These are phyloP conservation scores for Plectosphaerella sp. DNA, from an alignment of 2,329 filamentous ascomycete genomes.

Conservation along the genomic window DNA sequence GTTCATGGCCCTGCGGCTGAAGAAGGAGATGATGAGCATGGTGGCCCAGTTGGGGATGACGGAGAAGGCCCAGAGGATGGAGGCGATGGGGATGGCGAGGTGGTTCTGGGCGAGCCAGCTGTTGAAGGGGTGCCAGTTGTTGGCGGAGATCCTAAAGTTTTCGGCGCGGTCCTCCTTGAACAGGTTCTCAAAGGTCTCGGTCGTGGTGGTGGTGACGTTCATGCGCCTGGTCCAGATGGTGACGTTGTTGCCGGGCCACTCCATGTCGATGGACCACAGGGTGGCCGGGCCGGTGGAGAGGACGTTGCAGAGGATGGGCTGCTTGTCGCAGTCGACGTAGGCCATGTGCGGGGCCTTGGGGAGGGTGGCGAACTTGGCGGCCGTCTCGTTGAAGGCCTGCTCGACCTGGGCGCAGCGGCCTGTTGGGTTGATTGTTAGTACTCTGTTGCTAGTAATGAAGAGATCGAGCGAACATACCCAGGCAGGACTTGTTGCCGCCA, in stretches of 20 bases:
- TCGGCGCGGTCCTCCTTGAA: slow-evolving; percentile 40
- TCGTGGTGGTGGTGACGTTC: slow-evolving; percentile 65
- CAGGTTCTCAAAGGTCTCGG: slow-evolving; percentile 58
- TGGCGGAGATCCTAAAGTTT: slow-evolving; percentile 45
- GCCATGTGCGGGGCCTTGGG: slow-evolving; percentile 63
- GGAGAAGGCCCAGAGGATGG: slow-evolving; percentile 62
- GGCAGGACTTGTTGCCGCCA: slow-evolving; percentile 76
- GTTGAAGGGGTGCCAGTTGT: slow-evolving; percentile 73
- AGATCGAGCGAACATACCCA: slow-evolving; percentile 39
- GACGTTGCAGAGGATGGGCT: slow-evolving; percentile 70
- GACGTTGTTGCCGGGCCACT: slow-evolving; percentile 59
- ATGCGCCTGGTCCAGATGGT: slow-evolving; percentile 62
- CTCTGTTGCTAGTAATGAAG: not conserved
- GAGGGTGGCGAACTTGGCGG: slow-evolving; percentile 55
- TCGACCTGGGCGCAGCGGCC: slow-evolving; percentile 64
- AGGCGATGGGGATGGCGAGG: slow-evolving; percentile 61
- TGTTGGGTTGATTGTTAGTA: slow-evolving; percentile 19
- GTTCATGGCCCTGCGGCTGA: slow-evolving; percentile 69
- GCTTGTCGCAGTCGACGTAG: slow-evolving; percentile 67
- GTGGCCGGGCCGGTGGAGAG: slow-evolving; percentile 64
- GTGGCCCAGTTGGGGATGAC: slow-evolving; percentile 70
- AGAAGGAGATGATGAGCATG: slow-evolving; percentile 71
- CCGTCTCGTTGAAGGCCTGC: slow-evolving; percentile 62
- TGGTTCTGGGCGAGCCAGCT: slow-evolving; percentile 60
- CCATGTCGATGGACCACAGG: slow-evolving; percentile 64